These are phyloP conservation scores for Cicer yamashitae DNA, from an alignment of 306 rosid species.

Conservation along the genomic window DNA sequence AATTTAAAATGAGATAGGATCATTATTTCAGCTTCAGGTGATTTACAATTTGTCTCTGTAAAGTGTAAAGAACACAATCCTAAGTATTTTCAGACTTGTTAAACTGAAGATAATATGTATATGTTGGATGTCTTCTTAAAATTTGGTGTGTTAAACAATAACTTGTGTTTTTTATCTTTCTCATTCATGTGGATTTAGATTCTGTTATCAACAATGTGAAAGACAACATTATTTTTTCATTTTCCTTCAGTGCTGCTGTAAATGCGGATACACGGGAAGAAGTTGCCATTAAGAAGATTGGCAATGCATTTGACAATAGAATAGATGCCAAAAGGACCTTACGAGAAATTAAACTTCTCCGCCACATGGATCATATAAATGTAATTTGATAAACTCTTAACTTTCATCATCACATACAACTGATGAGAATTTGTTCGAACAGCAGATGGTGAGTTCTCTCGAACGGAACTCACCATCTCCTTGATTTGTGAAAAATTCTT, in stretches of 20 bases:
- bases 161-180: not conserved
- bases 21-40: not conserved
- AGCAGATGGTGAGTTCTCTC: too few relatives aligned
- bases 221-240: slow-evolving; percentile 38
- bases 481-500: slow-evolving; percentile 23
- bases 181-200: slow-evolving; percentile 44
- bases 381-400: slow-evolving; percentile 56
- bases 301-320: slow-evolving; percentile 96
- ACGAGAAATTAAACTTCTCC: slow-evolving; percentile 94
- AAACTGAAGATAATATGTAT: slow-evolving; percentile 27
- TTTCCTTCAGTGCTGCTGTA: slow-evolving; percentile 82
- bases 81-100: slow-evolving; percentile 20
- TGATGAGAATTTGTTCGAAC: too few relatives aligned
- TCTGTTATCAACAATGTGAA: slow-evolving; percentile 46
- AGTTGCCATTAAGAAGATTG: slow-evolving; percentile 98
- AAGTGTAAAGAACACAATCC: not conserved
- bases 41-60: not conserved
- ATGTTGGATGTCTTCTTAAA: slow-evolving; percentile 23
- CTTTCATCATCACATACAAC: slow-evolving; percentile 1
- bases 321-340: slow-evolving; percentile 93
- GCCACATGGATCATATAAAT: slow-evolving; percentile 93
- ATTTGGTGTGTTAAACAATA: slow-evolving; percentile 32
- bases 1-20: slow-evolving; percentile 5
- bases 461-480: not conserved
- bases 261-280: slow-evolving; percentile 83